Percentiles rank a stretch among this genome's conserved stretches.
Conservation (phyloP, 2,329 filamentous ascomycete genomes). For the Fusarium buharicum region DNA sequence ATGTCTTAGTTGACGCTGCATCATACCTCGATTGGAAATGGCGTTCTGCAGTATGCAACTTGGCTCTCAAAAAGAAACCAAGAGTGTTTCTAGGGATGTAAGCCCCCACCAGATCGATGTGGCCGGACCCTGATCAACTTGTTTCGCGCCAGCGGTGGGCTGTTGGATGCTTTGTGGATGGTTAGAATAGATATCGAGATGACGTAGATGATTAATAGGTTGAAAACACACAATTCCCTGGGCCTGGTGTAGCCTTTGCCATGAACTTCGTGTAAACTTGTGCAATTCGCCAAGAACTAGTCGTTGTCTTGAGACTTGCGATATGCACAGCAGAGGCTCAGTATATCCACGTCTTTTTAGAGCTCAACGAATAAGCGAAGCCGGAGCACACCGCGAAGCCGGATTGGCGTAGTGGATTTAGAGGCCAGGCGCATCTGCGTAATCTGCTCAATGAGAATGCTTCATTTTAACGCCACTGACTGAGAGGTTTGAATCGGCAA, state of each 20-base stretch:
- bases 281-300: not conserved
- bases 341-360: not conserved
- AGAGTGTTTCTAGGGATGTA: not conserved
- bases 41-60: not conserved
- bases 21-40: slow-evolving; percentile 1
- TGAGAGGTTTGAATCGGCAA: not conserved
- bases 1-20: not conserved
- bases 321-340: not conserved
- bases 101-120: too few species aligned
- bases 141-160: not conserved
- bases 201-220: not conserved
- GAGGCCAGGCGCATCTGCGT: not conserved
- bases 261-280: not conserved
- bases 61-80: not conserved
- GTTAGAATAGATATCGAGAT: not conserved
- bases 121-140: not conserved
- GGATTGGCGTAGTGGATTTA: not conserved
- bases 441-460: not conserved
- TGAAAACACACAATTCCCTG: not conserved
- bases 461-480: not conserved
- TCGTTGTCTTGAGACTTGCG: not conserved
- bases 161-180: not conserved
- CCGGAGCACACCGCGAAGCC: not conserved
- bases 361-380: too few species aligned
- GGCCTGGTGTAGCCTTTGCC: not conserved